Evolutionary conservation across 2,329 filamentous ascomycete genomes (phyloP).

Genomic region (Claviceps spartinae): DNA sequence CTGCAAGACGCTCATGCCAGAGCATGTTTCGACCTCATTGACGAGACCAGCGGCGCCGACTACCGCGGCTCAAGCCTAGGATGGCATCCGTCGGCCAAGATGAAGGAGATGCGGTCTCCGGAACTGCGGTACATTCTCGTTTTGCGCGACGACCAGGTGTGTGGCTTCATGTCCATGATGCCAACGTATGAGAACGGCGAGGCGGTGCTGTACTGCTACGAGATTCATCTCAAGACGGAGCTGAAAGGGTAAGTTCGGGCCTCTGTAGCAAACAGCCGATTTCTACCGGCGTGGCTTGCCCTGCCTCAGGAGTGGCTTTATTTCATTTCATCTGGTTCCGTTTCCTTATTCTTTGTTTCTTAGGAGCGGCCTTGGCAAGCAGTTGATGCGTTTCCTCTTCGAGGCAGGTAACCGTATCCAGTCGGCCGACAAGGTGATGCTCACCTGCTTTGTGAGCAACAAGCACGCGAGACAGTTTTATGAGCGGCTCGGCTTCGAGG

Average conservation of each 20-base stretch:
- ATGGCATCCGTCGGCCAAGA: slow-evolving; percentile 51
- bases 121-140: slow-evolving; percentile 59
- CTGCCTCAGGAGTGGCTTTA: no score
- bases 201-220: slow-evolving; percentile 64
- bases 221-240: slow-evolving; percentile 51
- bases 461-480: slow-evolving; percentile 46
- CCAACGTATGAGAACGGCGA: slow-evolving; percentile 53
- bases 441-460: slow-evolving; percentile 59
- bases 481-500: slow-evolving; percentile 40
- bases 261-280: no score
- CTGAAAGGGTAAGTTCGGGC: slow-evolving; percentile 36
- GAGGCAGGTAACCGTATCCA: slow-evolving; percentile 38
- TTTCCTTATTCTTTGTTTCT: background rate
- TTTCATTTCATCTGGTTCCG: background rate
- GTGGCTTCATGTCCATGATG: slow-evolving; percentile 55
- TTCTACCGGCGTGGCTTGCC: no score
- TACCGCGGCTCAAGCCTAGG: slow-evolving; percentile 49
- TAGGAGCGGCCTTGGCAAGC: slow-evolving; percentile 48
- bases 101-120: slow-evolving; percentile 51
- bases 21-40: slow-evolving; percentile 43
- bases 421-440: slow-evolving; percentile 52
- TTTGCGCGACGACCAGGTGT: slow-evolving; percentile 21
- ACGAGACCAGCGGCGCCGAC: slow-evolving; percentile 47
- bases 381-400: slow-evolving; percentile 44
- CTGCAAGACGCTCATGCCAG: slow-evolving; percentile 32